Percentiles rank a stretch among this genome's conserved stretches.
Conservation (phyloP, 768 basidiomycete species). For the Glaciozyma martinii region DNA sequence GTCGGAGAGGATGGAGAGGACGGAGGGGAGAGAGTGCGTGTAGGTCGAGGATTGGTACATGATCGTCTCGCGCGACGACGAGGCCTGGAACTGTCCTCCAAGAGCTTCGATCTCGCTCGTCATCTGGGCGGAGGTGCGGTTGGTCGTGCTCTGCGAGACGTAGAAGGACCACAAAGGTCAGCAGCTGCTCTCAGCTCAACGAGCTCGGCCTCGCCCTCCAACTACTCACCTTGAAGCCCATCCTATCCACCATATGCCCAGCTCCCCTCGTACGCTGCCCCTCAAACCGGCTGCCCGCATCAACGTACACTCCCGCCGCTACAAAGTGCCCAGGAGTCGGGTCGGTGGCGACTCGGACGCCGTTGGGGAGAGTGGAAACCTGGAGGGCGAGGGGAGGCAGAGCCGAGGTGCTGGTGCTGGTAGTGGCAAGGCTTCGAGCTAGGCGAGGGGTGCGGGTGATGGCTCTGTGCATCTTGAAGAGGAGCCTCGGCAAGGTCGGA, state of each 20-base stretch:
- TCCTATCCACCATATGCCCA: constrained; percentile 84
- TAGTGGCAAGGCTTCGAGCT: background rate
- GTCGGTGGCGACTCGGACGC: constrained; percentile 84
- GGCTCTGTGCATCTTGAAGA: background rate
- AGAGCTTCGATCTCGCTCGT: constrained; percentile 66
- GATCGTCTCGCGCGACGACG: constrained; percentile 83
- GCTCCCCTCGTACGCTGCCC: constrained; percentile 61
- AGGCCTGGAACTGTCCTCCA: constrained; percentile 85
- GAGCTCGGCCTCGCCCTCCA: background rate
- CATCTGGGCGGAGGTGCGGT: constrained; percentile 68
- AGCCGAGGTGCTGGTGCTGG: background rate
- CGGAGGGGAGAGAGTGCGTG: constrained; percentile 66
- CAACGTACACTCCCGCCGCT: constrained; percentile 83
- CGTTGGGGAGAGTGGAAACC: constrained; percentile 80
- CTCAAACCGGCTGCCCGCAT: constrained; percentile 89
- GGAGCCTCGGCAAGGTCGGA: too few relatives aligned
- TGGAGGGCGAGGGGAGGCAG: constrained; percentile 12
- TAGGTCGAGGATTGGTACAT: constrained; percentile 98
- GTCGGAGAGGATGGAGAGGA: constrained; percentile 81
- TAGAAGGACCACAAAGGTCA: background rate
- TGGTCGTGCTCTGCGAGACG: constrained; percentile 56
- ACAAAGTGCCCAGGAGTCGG: constrained; percentile 87
- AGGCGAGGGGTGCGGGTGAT: background rate
- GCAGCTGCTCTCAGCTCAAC: background rate
- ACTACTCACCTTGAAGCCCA: constrained; percentile 81